Percentiles rank a stretch among this genome's conserved stretches.
These are phyloP conservation scores for Hawksworthiomyces lignivorus DNA, from an alignment of 2,329 filamentous ascomycete species.

Conservation along the genomic window DNA sequence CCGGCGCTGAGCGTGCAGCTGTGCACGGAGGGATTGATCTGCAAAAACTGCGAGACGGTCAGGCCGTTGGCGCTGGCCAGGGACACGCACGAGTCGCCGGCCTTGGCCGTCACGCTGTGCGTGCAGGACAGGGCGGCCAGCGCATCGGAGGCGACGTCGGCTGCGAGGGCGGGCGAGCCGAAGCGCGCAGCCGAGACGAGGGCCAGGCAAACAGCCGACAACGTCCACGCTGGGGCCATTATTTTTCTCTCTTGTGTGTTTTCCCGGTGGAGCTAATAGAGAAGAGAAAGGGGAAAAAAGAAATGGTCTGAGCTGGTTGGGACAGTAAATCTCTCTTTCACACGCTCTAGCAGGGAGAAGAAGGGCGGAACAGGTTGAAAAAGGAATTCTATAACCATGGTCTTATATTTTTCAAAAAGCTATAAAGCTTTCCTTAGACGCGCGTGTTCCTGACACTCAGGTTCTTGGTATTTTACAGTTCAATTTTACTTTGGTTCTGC, in stretches of 20 bases:
- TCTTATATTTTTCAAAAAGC: background rate
- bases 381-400: background rate
- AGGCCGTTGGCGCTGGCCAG: conserved; percentile 17
- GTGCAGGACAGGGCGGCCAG: conserved; percentile 13
- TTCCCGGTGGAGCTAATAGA: background rate
- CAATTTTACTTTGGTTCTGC: background rate
- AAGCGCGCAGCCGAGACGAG: background rate
- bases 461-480: background rate
- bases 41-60: conserved; percentile 14
- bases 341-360: background rate
- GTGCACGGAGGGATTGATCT: conserved; percentile 10
- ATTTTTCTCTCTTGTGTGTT: background rate
- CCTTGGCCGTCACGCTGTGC: conserved; percentile 16
- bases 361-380: background rate
- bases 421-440: no score
- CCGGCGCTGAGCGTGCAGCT: conserved; percentile 10
- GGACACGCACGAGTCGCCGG: conserved; percentile 20
- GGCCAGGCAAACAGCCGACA: background rate
- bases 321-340: no score
- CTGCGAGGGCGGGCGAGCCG: background rate
- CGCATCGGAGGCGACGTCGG: background rate
- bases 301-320: no score
- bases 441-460: no score
- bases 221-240: background rate
- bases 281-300: background rate